Conservation (phyloP, 2,329 filamentous ascomycete species). For the Xylariales sp. region DNA sequence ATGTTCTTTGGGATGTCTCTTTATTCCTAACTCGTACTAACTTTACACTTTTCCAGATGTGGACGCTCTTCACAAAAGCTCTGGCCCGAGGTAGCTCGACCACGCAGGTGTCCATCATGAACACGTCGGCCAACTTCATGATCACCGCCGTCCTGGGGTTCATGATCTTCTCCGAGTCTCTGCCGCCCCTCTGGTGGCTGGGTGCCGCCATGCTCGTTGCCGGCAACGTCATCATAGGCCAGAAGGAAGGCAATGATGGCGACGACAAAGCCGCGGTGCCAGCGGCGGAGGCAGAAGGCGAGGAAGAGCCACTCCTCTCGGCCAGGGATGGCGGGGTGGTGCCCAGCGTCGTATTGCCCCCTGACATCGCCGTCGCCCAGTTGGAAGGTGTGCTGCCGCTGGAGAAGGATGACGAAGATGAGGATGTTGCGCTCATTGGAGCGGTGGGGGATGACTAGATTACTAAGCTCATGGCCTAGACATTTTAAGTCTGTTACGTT, state of each 20-base stretch:
- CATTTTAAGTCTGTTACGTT: too few species aligned
- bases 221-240: conserved; percentile 74
- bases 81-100: conserved; percentile 71
- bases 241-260: conserved; percentile 35
- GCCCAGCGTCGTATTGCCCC: neutral
- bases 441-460: conserved; percentile 1
- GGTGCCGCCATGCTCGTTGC: conserved; percentile 69
- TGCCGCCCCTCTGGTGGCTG: conserved; percentile 73
- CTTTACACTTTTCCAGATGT: conserved; percentile 60
- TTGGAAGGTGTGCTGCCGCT: conserved; percentile 1
- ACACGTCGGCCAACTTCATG: conserved; percentile 79
- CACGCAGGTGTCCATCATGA: conserved; percentile 76
- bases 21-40: too few species aligned
- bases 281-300: too few species aligned
- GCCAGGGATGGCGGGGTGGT: too few species aligned
- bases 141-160: conserved; percentile 69
- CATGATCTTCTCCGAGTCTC: conserved; percentile 64
- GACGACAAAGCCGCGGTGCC: neutral
- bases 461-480: too few species aligned
- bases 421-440: conserved; percentile 7
- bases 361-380: neutral
- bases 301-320: too few species aligned
- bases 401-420: conserved; percentile 7
- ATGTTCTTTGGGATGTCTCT: too few species aligned
- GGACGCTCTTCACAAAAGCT: conserved; percentile 76